A percentile compares a stretch with the other conserved stretches of the same genome.
phyloP scores from a whole-genome alignment of 257 asterid species.

The Phtheirospermum japonicum region DNA sequence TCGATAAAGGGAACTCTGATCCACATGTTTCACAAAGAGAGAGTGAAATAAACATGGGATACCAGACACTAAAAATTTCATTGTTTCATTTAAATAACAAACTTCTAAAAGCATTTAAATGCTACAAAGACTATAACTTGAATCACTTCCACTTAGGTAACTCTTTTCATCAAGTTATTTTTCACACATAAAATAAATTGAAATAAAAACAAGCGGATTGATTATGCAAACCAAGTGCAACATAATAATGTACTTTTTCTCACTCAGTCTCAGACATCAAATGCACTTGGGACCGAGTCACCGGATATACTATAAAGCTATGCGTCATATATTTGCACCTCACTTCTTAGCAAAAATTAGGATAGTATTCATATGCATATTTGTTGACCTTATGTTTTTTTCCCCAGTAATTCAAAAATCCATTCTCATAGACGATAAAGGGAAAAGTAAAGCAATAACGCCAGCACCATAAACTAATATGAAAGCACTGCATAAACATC shows the following conservation, averaged over 20 bases:
- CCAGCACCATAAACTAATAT: no score
- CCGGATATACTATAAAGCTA: constrained; percentile 9
- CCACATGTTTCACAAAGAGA: constrained; percentile 3
- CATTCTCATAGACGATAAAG: no score
- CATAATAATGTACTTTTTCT: constrained; percentile 17
- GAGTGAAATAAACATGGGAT: not conserved
- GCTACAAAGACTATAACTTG: not conserved
- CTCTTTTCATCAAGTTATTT: not conserved
- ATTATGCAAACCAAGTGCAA: not conserved
- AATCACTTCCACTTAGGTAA: constrained; percentile 6
- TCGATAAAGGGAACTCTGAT: not conserved
- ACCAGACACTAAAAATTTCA: not conserved
- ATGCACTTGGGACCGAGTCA: not conserved
- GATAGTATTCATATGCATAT: not conserved
- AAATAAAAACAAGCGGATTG: not conserved
- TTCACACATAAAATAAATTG: not conserved
- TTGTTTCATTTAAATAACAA: not conserved
- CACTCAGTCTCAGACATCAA: not conserved
- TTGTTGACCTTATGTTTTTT: not conserved
- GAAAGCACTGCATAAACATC: no score
- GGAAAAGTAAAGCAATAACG: no score
- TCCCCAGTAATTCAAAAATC: not conserved
- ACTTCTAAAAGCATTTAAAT: not conserved
- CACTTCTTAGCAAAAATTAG: no score
- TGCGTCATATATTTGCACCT: not conserved